These are phyloP conservation scores for Leavenworthia alabamica DNA, from an alignment of 345 rosid genomes.

Conservation along the genomic window DNA sequence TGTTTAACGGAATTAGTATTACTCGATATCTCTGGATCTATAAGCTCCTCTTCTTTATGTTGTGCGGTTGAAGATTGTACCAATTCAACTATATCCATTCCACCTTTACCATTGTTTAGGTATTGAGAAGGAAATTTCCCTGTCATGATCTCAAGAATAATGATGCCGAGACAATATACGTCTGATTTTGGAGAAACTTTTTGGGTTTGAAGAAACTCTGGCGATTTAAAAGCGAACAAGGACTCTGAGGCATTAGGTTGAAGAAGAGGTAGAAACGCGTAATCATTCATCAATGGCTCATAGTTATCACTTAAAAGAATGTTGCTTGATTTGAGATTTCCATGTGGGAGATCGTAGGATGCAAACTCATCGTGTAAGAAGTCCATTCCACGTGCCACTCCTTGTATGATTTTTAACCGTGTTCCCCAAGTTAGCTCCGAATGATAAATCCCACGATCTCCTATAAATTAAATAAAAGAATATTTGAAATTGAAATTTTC, in stretches of 20 bases:
- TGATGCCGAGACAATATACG: conserved; percentile 64
- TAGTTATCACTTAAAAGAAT: conserved; percentile 45
- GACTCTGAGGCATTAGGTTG: conserved; percentile 35
- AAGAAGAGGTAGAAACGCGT: conserved; percentile 50
- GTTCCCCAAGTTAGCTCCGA: conserved; percentile 55
- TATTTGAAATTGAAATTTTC: not conserved
- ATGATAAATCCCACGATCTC: conserved; percentile 49
- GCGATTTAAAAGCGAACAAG: conserved; percentile 54
- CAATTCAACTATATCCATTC: conserved; percentile 55
- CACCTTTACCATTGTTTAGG: conserved; percentile 45
- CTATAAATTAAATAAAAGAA: conserved; percentile 6
- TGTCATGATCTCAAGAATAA: conserved; percentile 65
- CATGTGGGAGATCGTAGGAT: conserved; percentile 59
- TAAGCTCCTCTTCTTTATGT: conserved; percentile 42
- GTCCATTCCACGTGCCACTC: conserved; percentile 52
- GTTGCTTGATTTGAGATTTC: conserved; percentile 86
- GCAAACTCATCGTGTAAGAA: conserved; percentile 53
- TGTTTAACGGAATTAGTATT: conserved; percentile 27
- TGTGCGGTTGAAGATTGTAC: conserved; percentile 39
- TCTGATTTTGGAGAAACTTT: conserved; percentile 59
- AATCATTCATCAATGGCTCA: conserved; percentile 61
- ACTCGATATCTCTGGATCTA: conserved; percentile 61
- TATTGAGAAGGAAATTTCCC: conserved; percentile 73
- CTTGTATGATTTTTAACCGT: conserved; percentile 53
- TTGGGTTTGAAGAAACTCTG: conserved; percentile 41